Base-by-base conservation (phyloP, 495 filamentous ascomycete species). In the Neurospora terricola region DNA sequence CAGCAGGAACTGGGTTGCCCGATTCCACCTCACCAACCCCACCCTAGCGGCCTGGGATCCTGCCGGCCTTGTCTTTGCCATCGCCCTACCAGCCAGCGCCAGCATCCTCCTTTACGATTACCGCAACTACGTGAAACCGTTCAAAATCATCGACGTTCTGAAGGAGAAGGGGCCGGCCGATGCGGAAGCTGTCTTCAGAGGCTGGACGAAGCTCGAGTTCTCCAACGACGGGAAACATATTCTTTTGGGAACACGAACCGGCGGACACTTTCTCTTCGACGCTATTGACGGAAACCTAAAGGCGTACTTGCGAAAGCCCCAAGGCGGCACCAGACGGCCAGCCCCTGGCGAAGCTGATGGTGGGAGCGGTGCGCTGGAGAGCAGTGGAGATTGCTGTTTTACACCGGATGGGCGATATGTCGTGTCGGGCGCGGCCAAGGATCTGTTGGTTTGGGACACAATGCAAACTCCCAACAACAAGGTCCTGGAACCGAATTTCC, bases 41-140 rank as follows among this genome's bases (percentile, higher is more conserved):
- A 91, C 93, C 74, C 89, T 99, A 0, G 87, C 92, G 9, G 90
- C 95, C 23, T 98, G 91, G 82, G 96, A 99, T 83, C 82, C 96
- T 3, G 93, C 92, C 4, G 96, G 93, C 2, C 90, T 89, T 9
- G 94, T 98, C 66, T 94, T 99, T 77, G 96, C 96, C 18, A 88
- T 99, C 43, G 96, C 91, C 6, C 93, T 90, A 0, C 92, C 94
- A n/a, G 85, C 86, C 1, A 90, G 91, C 37, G 90, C 90, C 12
- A 87, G 88, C 12, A 84, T 99, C 72, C 86, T 98, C 30, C 89
- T 99, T 71, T 98, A 98, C 82, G 96, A 99, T 81, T 87, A 93
- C 74, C 90, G 93, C 66, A 97, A 97, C 76, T 97, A 92, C 83
- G 92, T 97, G 77, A 96, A 95, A 77, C 96, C 96, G 0, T 96